phyloP scores from a whole-genome alignment of 1,139 yeast species.

The Geotrichum armillariae region DNA sequence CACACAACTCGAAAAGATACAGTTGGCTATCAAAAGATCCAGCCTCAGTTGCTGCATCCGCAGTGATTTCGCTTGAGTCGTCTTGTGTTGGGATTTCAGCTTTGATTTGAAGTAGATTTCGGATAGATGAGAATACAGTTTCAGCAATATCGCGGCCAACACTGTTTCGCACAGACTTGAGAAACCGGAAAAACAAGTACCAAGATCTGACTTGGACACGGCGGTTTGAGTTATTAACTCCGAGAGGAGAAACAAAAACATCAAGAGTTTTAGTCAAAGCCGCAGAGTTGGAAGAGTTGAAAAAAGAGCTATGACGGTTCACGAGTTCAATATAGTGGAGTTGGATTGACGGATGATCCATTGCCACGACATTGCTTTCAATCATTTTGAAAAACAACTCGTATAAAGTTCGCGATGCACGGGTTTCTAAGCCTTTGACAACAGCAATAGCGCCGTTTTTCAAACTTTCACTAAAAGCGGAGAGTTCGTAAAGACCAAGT shows the following conservation, averaged over 20 bases:
- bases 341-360: slow-evolving; percentile 74
- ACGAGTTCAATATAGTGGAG: slow-evolving; percentile 79
- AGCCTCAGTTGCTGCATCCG: slow-evolving; percentile 53
- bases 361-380: slow-evolving; percentile 50
- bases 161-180: slow-evolving; percentile 76
- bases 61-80: slow-evolving; percentile 45
- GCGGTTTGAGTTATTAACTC: slow-evolving; percentile 65
- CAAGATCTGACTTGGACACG: slow-evolving; percentile 81
- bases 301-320: slow-evolving; percentile 72
- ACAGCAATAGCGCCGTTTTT: slow-evolving; percentile 70
- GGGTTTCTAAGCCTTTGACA: slow-evolving; percentile 52
- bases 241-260: slow-evolving; percentile 75
- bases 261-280: slow-evolving; percentile 66
- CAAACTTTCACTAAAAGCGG: slow-evolving; percentile 75
- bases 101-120: slow-evolving; percentile 55
- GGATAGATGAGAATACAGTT: slow-evolving; percentile 51
- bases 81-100: slow-evolving; percentile 50
- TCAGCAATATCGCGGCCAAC: slow-evolving; percentile 49
- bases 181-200: slow-evolving; percentile 83
- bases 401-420: slow-evolving; percentile 32
- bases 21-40: slow-evolving; percentile 76
- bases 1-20: slow-evolving; percentile 67
- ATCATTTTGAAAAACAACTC: slow-evolving; percentile 66
- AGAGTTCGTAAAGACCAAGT: slow-evolving; percentile 79
- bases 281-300: slow-evolving; percentile 50